A percentile compares a stretch with the other conserved stretches of the same genome.
Conservation (phyloP, 768 basidiomycete species). For the Rhodotorula sphaerocarpa region DNA sequence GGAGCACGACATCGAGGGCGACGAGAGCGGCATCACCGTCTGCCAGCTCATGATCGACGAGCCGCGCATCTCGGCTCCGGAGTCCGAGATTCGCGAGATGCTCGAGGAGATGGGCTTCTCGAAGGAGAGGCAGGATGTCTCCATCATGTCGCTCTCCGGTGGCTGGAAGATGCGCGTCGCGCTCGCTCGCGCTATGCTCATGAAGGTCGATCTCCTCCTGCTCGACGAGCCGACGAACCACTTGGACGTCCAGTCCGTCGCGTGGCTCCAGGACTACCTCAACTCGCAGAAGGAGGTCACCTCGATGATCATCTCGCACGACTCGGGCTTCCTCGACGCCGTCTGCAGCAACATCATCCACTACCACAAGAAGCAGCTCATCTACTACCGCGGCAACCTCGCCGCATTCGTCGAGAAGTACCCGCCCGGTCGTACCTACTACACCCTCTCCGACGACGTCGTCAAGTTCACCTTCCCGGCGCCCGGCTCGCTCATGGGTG, state of each 20-base stretch:
- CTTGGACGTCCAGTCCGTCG: conserved; percentile 59
- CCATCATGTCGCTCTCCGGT: conserved; percentile 82
- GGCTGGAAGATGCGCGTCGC: conserved; percentile 99
- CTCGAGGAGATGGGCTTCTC: conserved; percentile 85
- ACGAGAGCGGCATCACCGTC: conserved; percentile 38
- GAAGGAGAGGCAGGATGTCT: conserved; percentile 69
- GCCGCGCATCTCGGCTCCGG: conserved; percentile 66
- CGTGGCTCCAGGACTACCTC: conserved; percentile 80
- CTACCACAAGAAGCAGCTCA: conserved; percentile 93
- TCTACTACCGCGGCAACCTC: conserved; percentile 87
- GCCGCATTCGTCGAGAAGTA: conserved; percentile 68
- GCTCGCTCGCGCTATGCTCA: conserved; percentile 89
- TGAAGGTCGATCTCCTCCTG: conserved; percentile 59
- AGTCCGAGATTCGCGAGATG: conserved; percentile 68
- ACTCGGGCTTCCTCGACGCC: conserved; percentile 91
- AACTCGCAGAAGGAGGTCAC: conserved; percentile 72
- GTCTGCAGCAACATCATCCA: conserved; percentile 95
- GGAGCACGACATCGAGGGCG: conserved; percentile 68
- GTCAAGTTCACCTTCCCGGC: conserved; percentile 94
- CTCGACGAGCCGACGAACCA: conserved; percentile 54
- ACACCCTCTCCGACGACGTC: conserved; percentile 84
- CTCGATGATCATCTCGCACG: conserved; percentile 89
- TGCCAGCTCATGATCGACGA: conserved; percentile 47
- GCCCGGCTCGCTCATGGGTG: conserved; percentile 93
- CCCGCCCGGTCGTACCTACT: conserved; percentile 92